Evolutionary conservation across 352 stramenopile species (phyloP).

Genomic region (Globisporangium barbulae): DNA sequence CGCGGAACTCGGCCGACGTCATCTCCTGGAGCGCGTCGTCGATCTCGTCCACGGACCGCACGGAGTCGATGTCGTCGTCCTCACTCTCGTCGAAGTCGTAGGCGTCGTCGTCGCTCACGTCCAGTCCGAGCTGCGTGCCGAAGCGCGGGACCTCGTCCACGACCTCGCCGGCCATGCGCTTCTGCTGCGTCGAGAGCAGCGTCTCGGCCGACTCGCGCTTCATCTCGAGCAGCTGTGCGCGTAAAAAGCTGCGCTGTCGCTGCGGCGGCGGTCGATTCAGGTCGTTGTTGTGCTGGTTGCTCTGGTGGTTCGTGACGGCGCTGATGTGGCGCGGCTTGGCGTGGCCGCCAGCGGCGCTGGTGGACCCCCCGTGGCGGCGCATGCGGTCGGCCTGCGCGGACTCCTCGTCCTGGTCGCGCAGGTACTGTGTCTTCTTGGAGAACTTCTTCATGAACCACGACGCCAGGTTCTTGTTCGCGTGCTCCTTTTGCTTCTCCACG

Average conservation of each 20-base stretch:
- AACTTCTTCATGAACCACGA: constrained; percentile 75
- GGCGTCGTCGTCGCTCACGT: constrained; percentile 34
- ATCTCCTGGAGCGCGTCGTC: constrained; percentile 32
- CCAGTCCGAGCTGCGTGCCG: constrained; percentile 20
- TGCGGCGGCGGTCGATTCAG: constrained; percentile 30
- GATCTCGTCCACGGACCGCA: constrained; percentile 32
- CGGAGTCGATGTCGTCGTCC: constrained; percentile 28
- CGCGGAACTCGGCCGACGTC: constrained; percentile 26
- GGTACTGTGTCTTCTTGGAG: constrained; percentile 52
- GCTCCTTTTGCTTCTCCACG: constrained; percentile 51
- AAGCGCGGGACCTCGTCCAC: constrained; percentile 26
- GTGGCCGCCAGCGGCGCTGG: constrained; percentile 31
- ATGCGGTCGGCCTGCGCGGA: constrained; percentile 31
- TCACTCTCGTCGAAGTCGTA: constrained; percentile 31
- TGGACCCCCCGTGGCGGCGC: constrained; percentile 23
- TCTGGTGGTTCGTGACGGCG: constrained; percentile 33
- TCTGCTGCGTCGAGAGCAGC: constrained; percentile 33
- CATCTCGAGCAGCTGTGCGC: constrained; percentile 71
- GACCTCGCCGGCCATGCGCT: constrained; percentile 45
- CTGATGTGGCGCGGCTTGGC: constrained; percentile 26
- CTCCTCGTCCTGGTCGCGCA: constrained; percentile 59
- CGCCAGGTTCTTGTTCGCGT: constrained; percentile 53
- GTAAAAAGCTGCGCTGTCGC: constrained; percentile 64
- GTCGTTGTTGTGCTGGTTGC: constrained; percentile 22
- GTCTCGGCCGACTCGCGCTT: constrained; percentile 67